Evolutionary conservation across 2,329 filamentous ascomycete species (phyloP).

Genomic region (Apiospora arundinis): DNA sequence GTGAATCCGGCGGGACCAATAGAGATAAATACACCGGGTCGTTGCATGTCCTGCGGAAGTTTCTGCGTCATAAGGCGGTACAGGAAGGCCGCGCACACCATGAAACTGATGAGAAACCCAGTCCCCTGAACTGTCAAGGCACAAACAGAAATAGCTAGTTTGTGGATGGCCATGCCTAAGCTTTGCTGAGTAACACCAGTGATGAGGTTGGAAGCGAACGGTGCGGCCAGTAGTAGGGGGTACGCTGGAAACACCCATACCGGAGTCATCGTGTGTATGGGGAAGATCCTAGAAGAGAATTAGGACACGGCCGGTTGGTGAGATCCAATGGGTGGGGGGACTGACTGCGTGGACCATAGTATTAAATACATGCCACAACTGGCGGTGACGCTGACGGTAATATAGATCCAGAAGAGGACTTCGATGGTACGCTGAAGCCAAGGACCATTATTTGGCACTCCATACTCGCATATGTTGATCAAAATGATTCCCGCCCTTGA

Average conservation of each 20-base stretch:
- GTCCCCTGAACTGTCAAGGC: constrained; percentile 60
- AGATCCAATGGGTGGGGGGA: constrained; percentile 29
- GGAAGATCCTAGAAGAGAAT: constrained; percentile 48
- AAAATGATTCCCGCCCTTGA: constrained; percentile 75
- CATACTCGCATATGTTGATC: constrained; percentile 82
- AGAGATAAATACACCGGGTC: constrained; percentile 84
- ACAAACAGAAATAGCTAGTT: constrained; percentile 54
- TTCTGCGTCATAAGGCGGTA: constrained; percentile 91
- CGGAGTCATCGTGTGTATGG: constrained; percentile 85
- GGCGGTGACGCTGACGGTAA: constrained; percentile 68
- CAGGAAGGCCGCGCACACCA: constrained; percentile 85
- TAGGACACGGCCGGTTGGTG: constrained; percentile 34
- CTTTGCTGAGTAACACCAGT: constrained; percentile 42
- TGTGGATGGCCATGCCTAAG: constrained; percentile 43
- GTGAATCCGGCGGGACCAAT: constrained; percentile 76
- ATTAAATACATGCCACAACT: constrained; percentile 77
- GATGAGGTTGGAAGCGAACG: constrained; percentile 69
- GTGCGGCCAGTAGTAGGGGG: constrained; percentile 77
- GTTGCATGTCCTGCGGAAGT: constrained; percentile 74
- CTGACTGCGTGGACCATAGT: constrained; percentile 68
- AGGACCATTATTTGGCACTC: constrained; percentile 62
- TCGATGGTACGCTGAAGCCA: constrained; percentile 69
- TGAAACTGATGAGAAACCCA: constrained; percentile 66
- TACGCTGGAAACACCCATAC: constrained; percentile 90
- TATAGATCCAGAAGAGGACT: constrained; percentile 77